Evolutionary conservation across 2,329 filamentous ascomycete genomes (phyloP), one percentile per base, ranked within the genome.

Genomic region (Metarhizium anisopliae): DNA sequence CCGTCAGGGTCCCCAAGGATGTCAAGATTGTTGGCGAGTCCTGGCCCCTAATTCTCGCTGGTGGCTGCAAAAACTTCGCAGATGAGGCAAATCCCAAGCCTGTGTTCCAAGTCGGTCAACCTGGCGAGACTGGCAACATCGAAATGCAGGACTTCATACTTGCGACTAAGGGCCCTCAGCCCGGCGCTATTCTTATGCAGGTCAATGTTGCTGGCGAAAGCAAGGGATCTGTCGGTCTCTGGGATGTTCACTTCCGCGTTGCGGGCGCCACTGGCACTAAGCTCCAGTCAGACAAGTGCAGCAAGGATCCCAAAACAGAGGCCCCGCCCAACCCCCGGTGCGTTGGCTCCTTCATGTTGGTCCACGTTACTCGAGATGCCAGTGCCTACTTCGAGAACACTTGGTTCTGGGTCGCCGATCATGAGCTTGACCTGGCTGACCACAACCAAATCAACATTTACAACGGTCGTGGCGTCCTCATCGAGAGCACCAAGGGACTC

Each of bases 171-270:
- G 93, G 93, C 4, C 77, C 91, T 3, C 86, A 90, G 59, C 87
- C 91, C 0, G 93, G 93, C 61, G 93, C 91, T 18, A 90, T 96
- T 66, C 81, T 96, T 67, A 84, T 96, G 74, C 82, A 96, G 70
- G 96, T 90, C 88, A 96, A 96, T 72, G 77, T 96, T 47, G 83
- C 83, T 47, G 86, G 84, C 40, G 69, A 79, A 62, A 77, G 71
- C 55, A 79, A 85, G 56, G 90, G 90, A 50, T 81, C 84, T 1
- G 85, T 85, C 20, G 93, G 84, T 59, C 85, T 96, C 72, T 99
- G 92, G 89, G 94, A 99, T 66, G 86, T 92, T n/a, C 94, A 99
- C 77, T 87, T 94, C 74, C 90, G 94, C 66, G 83, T 99, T 63
- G 93, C 91, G 64, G 94, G 94, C 47, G 85, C 86, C 55, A 86